Evolutionary conservation across 2,329 filamentous ascomycete species (phyloP).

Genomic region (Septoria petroselini): DNA sequence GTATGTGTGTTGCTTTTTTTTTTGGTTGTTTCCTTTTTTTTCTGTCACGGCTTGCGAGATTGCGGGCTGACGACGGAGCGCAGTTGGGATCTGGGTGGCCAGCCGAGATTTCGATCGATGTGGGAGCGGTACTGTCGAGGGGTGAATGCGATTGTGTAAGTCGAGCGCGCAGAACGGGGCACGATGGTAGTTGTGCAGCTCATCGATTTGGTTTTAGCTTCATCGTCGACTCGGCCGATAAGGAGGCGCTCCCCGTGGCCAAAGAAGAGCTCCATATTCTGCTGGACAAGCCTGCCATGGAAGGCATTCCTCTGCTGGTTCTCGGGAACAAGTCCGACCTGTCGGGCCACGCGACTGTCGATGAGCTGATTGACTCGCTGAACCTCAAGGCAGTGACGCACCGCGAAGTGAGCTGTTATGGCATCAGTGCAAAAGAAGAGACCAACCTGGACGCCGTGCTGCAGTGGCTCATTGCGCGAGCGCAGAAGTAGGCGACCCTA

Average conservation of each 20-base stretch:
- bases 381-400: conserved; percentile 84
- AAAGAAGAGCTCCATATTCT: conserved; percentile 89
- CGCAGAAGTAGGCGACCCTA: conserved; percentile 57
- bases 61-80: conserved; percentile 35
- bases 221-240: conserved; percentile 94
- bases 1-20: conserved; percentile 44
- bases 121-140: conserved; percentile 98
- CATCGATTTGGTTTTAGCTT: conserved; percentile 55
- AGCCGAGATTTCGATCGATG: conserved; percentile 96
- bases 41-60: not conserved
- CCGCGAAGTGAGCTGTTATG: conserved; percentile 96
- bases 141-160: conserved; percentile 90
- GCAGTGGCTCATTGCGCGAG: conserved; percentile 91
- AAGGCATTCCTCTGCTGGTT: conserved; percentile 88
- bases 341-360: conserved; percentile 82
- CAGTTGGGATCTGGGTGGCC: conserved; percentile 93
- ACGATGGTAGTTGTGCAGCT: not conserved
- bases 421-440: conserved; percentile 97
- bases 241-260: conserved; percentile 73
- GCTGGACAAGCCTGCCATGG: conserved; percentile 77
- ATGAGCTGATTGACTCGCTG: conserved; percentile 90
- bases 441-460: conserved; percentile 96
- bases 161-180: conserved; percentile 3
- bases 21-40: not conserved
- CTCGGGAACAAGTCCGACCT: conserved; percentile 97